Conservation (phyloP, 2,329 filamentous ascomycete species). For the Paracoccidioides brasiliensis region DNA sequence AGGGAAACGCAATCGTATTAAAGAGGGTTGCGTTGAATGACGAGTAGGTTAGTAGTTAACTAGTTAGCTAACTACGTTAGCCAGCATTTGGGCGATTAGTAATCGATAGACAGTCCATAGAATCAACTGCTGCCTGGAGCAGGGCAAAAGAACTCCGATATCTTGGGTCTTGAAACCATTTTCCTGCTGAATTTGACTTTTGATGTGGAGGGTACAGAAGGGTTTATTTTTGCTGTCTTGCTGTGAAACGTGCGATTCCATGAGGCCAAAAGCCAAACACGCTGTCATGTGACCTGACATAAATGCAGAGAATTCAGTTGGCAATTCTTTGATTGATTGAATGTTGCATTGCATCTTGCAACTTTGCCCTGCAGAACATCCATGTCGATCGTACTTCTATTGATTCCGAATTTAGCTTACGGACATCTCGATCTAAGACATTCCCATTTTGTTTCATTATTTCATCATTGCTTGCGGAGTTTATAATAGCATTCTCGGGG, state of each 20-base stretch:
- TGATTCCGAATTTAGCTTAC: no score
- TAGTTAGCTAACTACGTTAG: neutral
- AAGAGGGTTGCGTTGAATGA: neutral
- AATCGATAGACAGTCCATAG: neutral
- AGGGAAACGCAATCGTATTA: no score
- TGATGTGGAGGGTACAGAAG: neutral
- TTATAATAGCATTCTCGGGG: neutral
- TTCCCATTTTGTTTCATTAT: neutral
- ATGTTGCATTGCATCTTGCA: no score
- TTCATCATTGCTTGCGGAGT: neutral
- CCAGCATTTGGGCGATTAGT: neutral
- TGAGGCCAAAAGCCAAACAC: neutral
- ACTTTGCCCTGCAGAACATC: neutral
- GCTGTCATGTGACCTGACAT: slow-evolving; percentile 2
- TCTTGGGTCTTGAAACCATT: neutral
- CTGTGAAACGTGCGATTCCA: neutral
- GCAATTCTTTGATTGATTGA: neutral
- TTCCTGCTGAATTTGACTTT: neutral
- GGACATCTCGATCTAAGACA: no score
- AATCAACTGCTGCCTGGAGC: neutral
- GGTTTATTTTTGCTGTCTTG: neutral
- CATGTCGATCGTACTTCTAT: neutral
- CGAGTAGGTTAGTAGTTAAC: neutral
- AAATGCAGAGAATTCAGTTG: neutral
- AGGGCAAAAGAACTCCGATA: neutral